Percentiles rank a stretch among this genome's conserved stretches.
Evolutionary conservation across 75 land plant genomes (phyloP).

Genomic region (Sequoiadendron giganteum): DNA sequence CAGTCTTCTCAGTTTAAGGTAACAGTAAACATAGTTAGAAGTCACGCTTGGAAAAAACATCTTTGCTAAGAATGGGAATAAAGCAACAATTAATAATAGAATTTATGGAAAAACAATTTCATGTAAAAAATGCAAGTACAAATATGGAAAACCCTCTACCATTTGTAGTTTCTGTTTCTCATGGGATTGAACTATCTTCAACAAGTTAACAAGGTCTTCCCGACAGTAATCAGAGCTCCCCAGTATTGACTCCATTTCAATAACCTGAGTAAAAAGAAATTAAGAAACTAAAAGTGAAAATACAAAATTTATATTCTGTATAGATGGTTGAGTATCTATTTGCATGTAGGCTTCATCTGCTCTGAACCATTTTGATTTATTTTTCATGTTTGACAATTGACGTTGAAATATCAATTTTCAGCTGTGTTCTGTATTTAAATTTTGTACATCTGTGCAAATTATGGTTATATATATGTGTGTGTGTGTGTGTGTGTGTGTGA

Average conservation of each 20-base stretch:
- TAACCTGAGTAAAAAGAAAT: conserved; percentile 39
- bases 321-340: background rate
- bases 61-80: background rate
- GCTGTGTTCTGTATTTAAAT: too few species aligned
- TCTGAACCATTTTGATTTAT: background rate
- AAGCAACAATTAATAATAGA: conserved; percentile 1
- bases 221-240: conserved; percentile 43
- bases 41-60: background rate
- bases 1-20: conserved; percentile 43
- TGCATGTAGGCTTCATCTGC: background rate
- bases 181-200: conserved; percentile 67
- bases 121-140: background rate
- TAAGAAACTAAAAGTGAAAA: conserved; percentile 7
- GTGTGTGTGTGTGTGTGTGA: too few species aligned
- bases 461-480: too few species aligned
- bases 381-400: too few species aligned
- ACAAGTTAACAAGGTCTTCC: conserved; percentile 59
- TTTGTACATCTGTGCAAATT: too few species aligned
- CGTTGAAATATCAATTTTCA: too few species aligned
- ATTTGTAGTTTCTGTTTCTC: conserved; percentile 84
- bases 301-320: background rate
- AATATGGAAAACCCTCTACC: conserved; percentile 33
- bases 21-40: background rate
- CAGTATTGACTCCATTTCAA: conserved; percentile 65
- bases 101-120: background rate